phyloP scores from a whole-genome alignment of 2,329 filamentous ascomycete species.

The Scopulariopsis brevicaulis region DNA sequence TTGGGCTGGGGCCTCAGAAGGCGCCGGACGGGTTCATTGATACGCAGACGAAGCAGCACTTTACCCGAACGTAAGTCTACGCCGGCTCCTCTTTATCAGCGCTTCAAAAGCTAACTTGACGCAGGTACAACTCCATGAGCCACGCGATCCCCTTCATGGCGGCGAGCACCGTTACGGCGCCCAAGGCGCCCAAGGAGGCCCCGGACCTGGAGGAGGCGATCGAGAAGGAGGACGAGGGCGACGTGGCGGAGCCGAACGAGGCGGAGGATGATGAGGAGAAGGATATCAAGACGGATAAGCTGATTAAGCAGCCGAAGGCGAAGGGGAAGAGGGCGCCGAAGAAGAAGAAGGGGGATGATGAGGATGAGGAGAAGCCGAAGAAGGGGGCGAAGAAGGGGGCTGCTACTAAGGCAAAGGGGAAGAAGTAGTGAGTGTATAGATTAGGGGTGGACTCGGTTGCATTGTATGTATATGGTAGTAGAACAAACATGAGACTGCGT shows the following conservation, averaged over 20 bases:
- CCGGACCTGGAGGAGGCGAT: conserved; percentile 95
- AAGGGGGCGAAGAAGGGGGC: conserved; percentile 19
- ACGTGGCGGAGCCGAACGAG: conserved; percentile 37
- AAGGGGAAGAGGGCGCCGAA: conserved; percentile 33
- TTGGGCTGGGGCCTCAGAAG: conserved; percentile 77
- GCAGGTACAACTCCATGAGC: conserved; percentile 71
- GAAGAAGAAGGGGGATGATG: conserved; percentile 30
- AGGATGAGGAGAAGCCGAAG: conserved; percentile 41
- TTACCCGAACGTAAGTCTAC: conserved; percentile 68
- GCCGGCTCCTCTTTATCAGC: background rate
- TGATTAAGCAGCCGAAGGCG: conserved; percentile 81
- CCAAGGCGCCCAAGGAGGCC: conserved; percentile 60
- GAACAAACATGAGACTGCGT: background rate
- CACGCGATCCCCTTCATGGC: conserved; percentile 97
- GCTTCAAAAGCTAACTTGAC: background rate
- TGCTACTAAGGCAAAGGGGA: background rate
- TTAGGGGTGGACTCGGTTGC: background rate
- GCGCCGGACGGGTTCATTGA: conserved; percentile 69
- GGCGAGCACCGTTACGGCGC: conserved; percentile 61
- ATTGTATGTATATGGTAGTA: background rate
- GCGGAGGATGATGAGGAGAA: conserved; percentile 64
- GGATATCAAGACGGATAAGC: conserved; percentile 92
- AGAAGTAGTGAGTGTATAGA: background rate
- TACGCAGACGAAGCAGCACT: conserved; percentile 73
- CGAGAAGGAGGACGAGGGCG: conserved; percentile 78